phyloP scores from a whole-genome alignment of 768 basidiomycete species.

The Suillus brevipes region DNA sequence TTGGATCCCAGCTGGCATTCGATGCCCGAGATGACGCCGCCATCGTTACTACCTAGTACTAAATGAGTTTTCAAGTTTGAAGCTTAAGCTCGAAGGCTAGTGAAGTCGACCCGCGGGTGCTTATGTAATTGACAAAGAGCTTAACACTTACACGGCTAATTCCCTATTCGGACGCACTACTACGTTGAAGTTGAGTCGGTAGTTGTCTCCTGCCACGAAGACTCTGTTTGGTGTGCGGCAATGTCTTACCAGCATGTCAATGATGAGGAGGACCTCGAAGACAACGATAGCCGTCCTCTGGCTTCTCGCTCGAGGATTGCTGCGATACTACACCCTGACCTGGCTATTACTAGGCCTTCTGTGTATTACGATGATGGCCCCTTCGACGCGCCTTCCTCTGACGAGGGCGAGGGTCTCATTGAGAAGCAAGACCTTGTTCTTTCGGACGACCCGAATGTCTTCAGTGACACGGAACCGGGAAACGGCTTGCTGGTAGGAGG shows the following conservation, averaged over 20 bases:
- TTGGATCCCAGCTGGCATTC: constrained; percentile 80
- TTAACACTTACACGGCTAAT: background rate
- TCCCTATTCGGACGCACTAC: background rate
- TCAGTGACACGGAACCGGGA: constrained; percentile 28
- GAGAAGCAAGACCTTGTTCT: constrained; percentile 41
- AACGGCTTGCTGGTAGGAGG: constrained; percentile 37
- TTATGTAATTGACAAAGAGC: background rate
- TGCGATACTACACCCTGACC: constrained; percentile 11
- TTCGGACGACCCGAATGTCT: constrained; percentile 18
- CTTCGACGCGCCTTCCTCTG: constrained; percentile 80
- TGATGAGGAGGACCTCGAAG: constrained; percentile 25
- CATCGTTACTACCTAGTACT: background rate
- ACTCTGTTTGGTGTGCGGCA: background rate
- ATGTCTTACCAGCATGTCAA: constrained; percentile 38
- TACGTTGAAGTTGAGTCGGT: background rate
- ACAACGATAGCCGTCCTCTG: constrained; percentile 12
- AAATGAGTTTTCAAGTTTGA: background rate
- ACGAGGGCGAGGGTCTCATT: constrained; percentile 56
- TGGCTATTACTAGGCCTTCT: constrained; percentile 26
- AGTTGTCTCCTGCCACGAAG: background rate
- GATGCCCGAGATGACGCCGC: constrained; percentile 40
- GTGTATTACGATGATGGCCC: constrained; percentile 75
- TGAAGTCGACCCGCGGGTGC: background rate
- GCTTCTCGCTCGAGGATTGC: constrained; percentile 5
- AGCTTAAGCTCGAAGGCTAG: too few species aligned